Evolutionary conservation across 1,284 basidiomycete species (phyloP).

Genomic region (Tetrapyrgos nigripes): DNA sequence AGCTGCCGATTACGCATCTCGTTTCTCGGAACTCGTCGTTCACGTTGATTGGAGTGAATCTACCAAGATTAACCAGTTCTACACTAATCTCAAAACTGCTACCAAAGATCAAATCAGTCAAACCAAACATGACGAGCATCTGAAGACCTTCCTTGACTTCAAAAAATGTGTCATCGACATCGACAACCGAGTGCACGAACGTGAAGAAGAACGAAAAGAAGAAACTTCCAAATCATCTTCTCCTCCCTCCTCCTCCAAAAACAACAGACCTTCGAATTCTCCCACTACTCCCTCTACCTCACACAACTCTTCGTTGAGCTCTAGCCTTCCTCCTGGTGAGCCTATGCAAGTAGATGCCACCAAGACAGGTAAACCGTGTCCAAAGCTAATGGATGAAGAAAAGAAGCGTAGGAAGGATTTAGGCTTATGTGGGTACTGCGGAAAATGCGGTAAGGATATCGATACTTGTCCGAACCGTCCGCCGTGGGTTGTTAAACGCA

Average conservation of each 20-base stretch:
- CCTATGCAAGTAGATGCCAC: not conserved
- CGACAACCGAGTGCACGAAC: not conserved
- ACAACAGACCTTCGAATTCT: not conserved
- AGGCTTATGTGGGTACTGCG: not conserved
- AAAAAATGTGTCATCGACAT: not conserved
- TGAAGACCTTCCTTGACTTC: not conserved
- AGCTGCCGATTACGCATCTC: constrained; percentile 24
- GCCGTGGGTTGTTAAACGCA: not conserved
- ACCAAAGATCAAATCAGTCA: not conserved
- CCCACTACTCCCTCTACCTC: not conserved
- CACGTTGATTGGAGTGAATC: constrained; percentile 30
- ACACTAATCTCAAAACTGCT: not conserved
- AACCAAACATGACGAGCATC: not conserved
- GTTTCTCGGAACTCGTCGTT: constrained; percentile 29
- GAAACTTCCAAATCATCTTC: not conserved
- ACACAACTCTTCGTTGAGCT: too few relatives aligned
- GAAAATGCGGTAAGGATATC: not conserved
- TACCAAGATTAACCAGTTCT: constrained; percentile 28
- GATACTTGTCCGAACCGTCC: not conserved
- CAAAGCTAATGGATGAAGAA: not conserved
- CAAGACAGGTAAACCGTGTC: not conserved
- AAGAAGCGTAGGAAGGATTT: not conserved
- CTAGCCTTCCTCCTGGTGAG: not conserved
- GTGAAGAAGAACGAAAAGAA: not conserved
- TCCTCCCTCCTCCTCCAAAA: not conserved